phyloP scores from a whole-genome alignment of 345 rosid genomes.

The Cardamine chenopodiifolia region DNA sequence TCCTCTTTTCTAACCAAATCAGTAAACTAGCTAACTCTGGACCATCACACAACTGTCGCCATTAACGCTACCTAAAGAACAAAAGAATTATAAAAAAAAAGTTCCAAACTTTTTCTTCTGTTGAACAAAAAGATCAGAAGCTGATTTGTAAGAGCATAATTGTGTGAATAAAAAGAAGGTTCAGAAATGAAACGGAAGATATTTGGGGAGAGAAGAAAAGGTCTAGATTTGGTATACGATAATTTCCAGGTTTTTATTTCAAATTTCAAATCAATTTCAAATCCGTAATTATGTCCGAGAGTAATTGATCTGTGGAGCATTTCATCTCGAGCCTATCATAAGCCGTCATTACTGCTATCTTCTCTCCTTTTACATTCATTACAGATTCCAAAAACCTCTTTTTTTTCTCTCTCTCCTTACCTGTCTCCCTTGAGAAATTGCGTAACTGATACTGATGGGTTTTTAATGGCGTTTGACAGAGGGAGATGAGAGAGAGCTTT shows the following conservation, averaged over 20 bases:
- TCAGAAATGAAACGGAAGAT: constrained; percentile 40
- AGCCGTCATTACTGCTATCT: constrained; percentile 46
- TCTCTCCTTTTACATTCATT: constrained; percentile 44
- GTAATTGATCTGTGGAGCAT: constrained; percentile 18
- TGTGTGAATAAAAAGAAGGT: not conserved
- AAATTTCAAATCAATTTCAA: constrained; percentile 3
- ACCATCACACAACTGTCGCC: constrained; percentile 39
- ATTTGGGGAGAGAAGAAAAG: constrained; percentile 28
- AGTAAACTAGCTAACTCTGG: constrained; percentile 32
- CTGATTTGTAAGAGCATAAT: not conserved
- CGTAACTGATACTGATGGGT: constrained; percentile 44
- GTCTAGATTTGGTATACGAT: constrained; percentile 24
- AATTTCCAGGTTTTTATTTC: constrained; percentile 4
- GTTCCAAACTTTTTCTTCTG: constrained; percentile 4
- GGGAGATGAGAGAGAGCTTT: constrained; percentile 35
- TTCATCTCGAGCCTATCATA: constrained; percentile 35
- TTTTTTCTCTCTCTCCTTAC: constrained; percentile 28
- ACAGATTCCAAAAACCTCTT: constrained; percentile 24
- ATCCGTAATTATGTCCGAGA: constrained; percentile 37
- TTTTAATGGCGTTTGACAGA: constrained; percentile 45
- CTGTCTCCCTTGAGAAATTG: constrained; percentile 39
- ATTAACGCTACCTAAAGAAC: constrained; percentile 24
- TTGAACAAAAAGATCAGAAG: not conserved
- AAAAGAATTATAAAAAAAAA: not conserved
- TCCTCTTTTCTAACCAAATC: not conserved